These are phyloP conservation scores for Hortaea sp. DNA, from an alignment of 2,329 filamentous ascomycete genomes.

Conservation along the genomic window DNA sequence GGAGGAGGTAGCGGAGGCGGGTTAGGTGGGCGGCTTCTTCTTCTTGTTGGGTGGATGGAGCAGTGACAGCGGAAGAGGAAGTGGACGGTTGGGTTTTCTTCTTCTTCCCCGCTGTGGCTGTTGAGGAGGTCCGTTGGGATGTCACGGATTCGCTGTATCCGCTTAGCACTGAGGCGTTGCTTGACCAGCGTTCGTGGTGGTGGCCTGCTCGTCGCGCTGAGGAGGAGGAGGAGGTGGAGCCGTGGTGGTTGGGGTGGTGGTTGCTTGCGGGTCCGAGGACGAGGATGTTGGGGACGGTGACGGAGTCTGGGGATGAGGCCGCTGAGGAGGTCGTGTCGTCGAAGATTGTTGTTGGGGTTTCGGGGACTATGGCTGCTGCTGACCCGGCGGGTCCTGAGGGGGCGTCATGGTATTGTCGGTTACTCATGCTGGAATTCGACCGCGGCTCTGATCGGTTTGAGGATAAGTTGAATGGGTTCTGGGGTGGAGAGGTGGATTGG, in stretches of 20 bases:
- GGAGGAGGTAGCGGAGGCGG: conserved; percentile 65
- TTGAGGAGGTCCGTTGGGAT: conserved; percentile 58
- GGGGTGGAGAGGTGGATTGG: conserved; percentile 6
- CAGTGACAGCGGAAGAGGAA: too few species aligned
- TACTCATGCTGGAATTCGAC: conserved; percentile 40
- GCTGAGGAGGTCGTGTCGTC: conserved; percentile 62
- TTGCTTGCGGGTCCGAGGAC: conserved; percentile 61
- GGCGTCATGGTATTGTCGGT: conserved; percentile 36
- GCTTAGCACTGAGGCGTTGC: conserved; percentile 63
- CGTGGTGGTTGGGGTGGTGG: too few species aligned
- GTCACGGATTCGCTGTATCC: conserved; percentile 61
- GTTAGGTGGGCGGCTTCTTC: conserved; percentile 65
- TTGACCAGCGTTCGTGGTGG: conserved; percentile 64
- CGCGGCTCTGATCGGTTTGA: conserved; percentile 15
- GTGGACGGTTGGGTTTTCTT: too few species aligned
- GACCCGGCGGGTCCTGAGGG: conserved; percentile 8
- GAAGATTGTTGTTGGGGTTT: conserved; percentile 91
- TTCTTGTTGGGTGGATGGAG: too few species aligned
- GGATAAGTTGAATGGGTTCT: conserved; percentile 10
- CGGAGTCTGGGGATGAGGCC: conserved; percentile 65
- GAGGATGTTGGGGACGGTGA: conserved; percentile 72
- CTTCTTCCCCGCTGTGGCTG: conserved; percentile 49
- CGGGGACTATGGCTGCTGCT: conserved; percentile 44
- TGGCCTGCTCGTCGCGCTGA: conserved; percentile 30
- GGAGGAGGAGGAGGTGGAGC: too few species aligned